These are phyloP conservation scores for Fusarium fracticaudum DNA, from an alignment of 2,329 filamentous ascomycete genomes.

Conservation along the genomic window DNA sequence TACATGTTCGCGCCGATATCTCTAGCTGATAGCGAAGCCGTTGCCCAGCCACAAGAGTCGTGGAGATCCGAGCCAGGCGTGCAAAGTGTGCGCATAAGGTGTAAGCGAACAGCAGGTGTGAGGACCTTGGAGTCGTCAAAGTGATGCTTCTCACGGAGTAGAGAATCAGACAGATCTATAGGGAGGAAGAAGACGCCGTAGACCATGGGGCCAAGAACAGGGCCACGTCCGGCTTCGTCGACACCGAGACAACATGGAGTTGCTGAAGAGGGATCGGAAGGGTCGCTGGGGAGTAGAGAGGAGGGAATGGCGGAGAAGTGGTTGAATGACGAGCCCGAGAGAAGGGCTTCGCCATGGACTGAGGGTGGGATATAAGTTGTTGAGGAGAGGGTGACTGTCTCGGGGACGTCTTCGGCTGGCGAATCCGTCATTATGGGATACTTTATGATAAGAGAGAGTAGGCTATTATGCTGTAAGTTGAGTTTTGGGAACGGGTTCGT, in stretches of 20 bases:
- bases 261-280: conserved; percentile 47
- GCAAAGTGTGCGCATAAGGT: conserved; percentile 77
- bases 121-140: conserved; percentile 97
- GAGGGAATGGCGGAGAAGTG: conserved; percentile 76
- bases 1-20: conserved; percentile 86
- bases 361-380: conserved; percentile 73
- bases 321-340: conserved; percentile 74
- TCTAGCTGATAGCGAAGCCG: conserved; percentile 80
- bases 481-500: neutral
- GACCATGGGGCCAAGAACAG: conserved; percentile 86
- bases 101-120: conserved; percentile 79
- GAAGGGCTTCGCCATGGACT: conserved; percentile 64
- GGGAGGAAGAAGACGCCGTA: conserved; percentile 82
- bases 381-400: conserved; percentile 15
- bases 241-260: conserved; percentile 79
- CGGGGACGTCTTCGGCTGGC: conserved; percentile 47
- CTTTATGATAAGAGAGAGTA: neutral
- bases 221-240: conserved; percentile 92
- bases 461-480: neutral
- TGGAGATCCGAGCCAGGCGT: conserved; percentile 62
- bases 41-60: conserved; percentile 80
- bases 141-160: conserved; percentile 81
- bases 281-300: conserved; percentile 60
- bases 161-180: conserved; percentile 71
- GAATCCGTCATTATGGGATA: conserved; percentile 52